A percentile compares a stretch with the other conserved stretches of the same genome.
These are phyloP conservation scores for Retiboletus flavoniger DNA, from an alignment of 1,284 basidiomycete species.

Conservation along the genomic window DNA sequence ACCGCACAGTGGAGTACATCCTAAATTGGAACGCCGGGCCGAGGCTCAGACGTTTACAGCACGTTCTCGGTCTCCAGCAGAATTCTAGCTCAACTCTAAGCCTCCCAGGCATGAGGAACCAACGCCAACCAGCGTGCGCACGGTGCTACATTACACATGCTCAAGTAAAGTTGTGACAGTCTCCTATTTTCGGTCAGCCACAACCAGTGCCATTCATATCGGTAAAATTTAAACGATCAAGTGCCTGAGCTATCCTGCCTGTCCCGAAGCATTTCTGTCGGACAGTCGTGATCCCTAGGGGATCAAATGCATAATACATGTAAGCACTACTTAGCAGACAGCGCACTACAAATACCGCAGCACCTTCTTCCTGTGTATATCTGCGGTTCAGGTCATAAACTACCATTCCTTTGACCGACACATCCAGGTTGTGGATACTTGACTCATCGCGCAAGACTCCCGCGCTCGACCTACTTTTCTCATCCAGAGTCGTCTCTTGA, in stretches of 20 bases:
- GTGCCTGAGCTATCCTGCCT: neutral
- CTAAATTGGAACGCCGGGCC: neutral
- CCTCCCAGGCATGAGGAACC: too few relatives aligned
- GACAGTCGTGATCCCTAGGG: neutral
- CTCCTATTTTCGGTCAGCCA: neutral
- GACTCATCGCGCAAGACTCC: slow-evolving; percentile 16
- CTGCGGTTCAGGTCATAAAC: neutral
- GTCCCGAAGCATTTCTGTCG: neutral
- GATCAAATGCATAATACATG: neutral
- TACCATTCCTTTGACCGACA: neutral
- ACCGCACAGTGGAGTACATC: neutral
- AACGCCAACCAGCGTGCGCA: neutral
- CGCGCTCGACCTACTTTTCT: slow-evolving; percentile 10
- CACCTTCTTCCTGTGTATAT: neutral
- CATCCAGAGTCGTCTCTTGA: slow-evolving; percentile 17
- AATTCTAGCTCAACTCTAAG: neutral
- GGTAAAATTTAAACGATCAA: neutral
- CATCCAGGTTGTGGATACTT: slow-evolving; percentile 10
- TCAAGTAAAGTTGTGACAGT: neutral
- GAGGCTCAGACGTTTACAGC: too few relatives aligned
- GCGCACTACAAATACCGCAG: neutral
- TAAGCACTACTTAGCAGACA: too few relatives aligned
- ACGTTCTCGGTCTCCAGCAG: too few relatives aligned
- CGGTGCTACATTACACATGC: too few relatives aligned
- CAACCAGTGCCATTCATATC: neutral